A percentile compares a stretch with the other conserved stretches of the same genome.
Conservation (phyloP, 306 rosid species). For the Adenanthera pavonina region DNA sequence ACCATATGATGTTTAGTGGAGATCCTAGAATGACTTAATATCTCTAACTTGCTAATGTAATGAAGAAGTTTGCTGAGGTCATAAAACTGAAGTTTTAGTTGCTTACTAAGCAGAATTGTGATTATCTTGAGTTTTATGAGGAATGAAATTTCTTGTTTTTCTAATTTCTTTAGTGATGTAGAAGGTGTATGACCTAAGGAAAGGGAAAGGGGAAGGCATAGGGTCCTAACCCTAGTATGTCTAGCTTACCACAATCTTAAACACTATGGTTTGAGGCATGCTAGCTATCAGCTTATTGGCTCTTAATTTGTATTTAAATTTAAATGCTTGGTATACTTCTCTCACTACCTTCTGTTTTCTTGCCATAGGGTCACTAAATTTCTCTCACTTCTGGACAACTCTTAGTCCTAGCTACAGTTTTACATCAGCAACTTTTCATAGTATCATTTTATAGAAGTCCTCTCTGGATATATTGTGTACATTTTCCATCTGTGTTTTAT, state of each 20-base stretch:
- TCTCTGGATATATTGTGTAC: background rate
- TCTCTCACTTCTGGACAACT: background rate
- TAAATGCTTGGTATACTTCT: background rate
- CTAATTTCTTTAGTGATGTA: background rate
- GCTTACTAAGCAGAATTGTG: background rate
- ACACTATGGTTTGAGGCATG: background rate
- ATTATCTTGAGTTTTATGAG: conserved; percentile 16
- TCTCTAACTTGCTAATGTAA: background rate
- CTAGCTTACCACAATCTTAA: background rate
- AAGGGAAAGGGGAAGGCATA: background rate
- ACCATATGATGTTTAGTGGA: background rate
- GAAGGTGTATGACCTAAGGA: background rate
- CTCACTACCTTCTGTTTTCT: background rate
- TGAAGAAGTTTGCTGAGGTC: conserved; percentile 1
- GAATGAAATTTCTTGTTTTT: background rate
- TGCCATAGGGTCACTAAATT: background rate
- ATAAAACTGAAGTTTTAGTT: conserved; percentile 3
- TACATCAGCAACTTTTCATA: background rate
- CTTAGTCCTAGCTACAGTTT: background rate
- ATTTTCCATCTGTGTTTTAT: background rate
- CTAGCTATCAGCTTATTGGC: background rate
- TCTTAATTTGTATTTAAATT: background rate
- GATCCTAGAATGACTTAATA: background rate
- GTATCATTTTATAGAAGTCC: background rate
- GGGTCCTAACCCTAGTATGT: background rate